These are phyloP conservation scores for Apocynum venetum DNA, from an alignment of 257 asterid genomes.

Conservation along the genomic window DNA sequence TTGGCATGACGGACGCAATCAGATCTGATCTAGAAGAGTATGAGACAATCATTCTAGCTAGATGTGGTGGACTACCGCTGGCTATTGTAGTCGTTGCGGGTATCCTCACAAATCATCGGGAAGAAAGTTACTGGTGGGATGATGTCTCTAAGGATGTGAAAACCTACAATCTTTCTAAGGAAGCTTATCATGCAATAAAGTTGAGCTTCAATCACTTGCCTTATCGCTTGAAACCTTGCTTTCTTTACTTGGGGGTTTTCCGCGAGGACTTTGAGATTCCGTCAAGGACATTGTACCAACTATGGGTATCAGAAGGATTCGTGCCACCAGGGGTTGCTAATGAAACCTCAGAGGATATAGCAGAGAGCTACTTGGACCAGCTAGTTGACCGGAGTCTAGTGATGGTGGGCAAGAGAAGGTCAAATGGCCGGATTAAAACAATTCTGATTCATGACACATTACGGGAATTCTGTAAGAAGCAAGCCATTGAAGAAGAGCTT, in stretches of 20 bases:
- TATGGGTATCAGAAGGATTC: slow-evolving; percentile 31
- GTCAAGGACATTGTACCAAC: slow-evolving; percentile 10
- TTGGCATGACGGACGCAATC: slow-evolving; percentile 11
- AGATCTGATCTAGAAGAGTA: slow-evolving; percentile 17
- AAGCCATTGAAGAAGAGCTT: slow-evolving; percentile 10
- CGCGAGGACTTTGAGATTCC: slow-evolving; percentile 4
- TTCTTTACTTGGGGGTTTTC: slow-evolving; percentile 26
- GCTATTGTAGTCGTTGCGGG: slow-evolving; percentile 49
- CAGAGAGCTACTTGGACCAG: slow-evolving; percentile 17
- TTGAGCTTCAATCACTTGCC: slow-evolving; percentile 24
- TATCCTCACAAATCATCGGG: slow-evolving; percentile 20
- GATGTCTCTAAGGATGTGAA: slow-evolving; percentile 19
- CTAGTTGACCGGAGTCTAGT: slow-evolving; percentile 17
- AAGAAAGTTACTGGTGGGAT: slow-evolving; percentile 11
- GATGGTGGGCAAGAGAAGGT: not conserved
- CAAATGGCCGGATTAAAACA: slow-evolving; percentile 19
- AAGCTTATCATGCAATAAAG: not conserved
- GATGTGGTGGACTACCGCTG: slow-evolving; percentile 40
- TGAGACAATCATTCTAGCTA: slow-evolving; percentile 16
- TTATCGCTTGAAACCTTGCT: slow-evolving; percentile 13
- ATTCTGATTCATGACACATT: slow-evolving; percentile 25
- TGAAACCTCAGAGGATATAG: slow-evolving; percentile 13
- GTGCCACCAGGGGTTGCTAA: not conserved
- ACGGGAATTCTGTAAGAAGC: slow-evolving; percentile 20
- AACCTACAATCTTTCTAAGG: not conserved